phyloP scores from a whole-genome alignment of 2,329 filamentous ascomycete species.

The Aspergillus puulaauensis region DNA sequence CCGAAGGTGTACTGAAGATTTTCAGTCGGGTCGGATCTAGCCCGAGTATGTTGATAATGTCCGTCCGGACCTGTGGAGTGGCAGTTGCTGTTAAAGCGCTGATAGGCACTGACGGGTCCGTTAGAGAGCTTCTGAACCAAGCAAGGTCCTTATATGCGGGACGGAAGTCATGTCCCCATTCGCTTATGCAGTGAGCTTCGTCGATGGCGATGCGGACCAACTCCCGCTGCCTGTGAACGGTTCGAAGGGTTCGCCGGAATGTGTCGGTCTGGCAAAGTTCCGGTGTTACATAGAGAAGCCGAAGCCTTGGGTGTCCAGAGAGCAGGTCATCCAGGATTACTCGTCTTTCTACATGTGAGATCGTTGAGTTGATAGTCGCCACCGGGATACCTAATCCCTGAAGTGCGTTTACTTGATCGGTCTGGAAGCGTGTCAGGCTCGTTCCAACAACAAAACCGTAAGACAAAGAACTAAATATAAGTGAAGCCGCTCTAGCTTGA shows the following conservation, averaged over 20 bases:
- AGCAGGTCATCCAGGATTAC: constrained; percentile 77
- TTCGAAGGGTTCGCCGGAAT: constrained; percentile 72
- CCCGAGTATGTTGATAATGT: constrained; percentile 74
- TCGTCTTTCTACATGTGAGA: constrained; percentile 62
- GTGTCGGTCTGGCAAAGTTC: constrained; percentile 77
- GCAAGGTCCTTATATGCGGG: constrained; percentile 82
- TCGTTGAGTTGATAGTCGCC: constrained; percentile 84
- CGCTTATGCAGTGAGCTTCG: constrained; percentile 94
- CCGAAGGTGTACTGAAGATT: constrained; percentile 79
- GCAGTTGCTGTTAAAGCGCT: constrained; percentile 93
- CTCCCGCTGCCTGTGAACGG: constrained; percentile 77
- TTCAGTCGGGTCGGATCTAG: constrained; percentile 65
- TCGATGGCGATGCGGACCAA: constrained; percentile 87
- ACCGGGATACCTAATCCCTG: constrained; percentile 73
- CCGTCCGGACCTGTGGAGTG: constrained; percentile 74
- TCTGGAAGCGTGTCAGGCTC: constrained; percentile 48
- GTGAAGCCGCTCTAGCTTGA: background rate
- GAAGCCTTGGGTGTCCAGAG: constrained; percentile 78
- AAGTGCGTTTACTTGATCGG: constrained; percentile 86
- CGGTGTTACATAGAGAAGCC: constrained; percentile 89
- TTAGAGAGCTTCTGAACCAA: constrained; percentile 69
- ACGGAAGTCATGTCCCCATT: constrained; percentile 99
- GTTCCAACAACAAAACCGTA: background rate
- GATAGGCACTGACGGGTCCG: constrained; percentile 79
- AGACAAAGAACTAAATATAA: background rate